phyloP scores from a whole-genome alignment of 768 basidiomycete species.

The Exsudoporus frostii region DNA sequence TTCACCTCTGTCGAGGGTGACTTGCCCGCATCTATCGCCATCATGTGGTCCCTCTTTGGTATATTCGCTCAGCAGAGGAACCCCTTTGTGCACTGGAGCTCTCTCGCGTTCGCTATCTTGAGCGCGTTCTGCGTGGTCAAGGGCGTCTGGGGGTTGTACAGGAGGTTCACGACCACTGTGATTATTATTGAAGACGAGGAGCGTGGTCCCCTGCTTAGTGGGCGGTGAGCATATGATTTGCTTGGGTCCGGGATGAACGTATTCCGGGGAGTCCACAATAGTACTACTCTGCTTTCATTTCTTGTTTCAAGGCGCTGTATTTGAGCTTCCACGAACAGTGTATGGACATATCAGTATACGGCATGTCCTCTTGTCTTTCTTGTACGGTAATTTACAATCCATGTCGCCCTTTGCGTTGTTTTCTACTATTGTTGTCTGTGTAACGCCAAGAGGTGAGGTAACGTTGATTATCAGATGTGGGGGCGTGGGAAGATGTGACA shows the following conservation, averaged over 20 bases:
- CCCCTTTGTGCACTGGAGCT: slow-evolving; percentile 84
- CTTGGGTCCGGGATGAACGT: not conserved
- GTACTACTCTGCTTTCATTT: not conserved
- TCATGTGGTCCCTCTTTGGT: slow-evolving; percentile 91
- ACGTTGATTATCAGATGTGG: slow-evolving; percentile 1
- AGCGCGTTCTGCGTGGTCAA: slow-evolving; percentile 83
- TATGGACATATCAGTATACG: slow-evolving; percentile 3
- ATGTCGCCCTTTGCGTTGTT: not conserved
- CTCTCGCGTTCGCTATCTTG: slow-evolving; percentile 82
- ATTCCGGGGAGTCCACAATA: not conserved
- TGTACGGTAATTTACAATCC: slow-evolving; percentile 3
- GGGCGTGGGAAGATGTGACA: slow-evolving; percentile 12
- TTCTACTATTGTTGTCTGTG: not conserved
- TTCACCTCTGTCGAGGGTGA: slow-evolving; percentile 91
- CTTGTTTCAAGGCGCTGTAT: not conserved
- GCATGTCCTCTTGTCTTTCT: not conserved
- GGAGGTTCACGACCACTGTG: slow-evolving; percentile 43
- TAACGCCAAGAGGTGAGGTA: not conserved
- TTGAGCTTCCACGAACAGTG: not conserved
- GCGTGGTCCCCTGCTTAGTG: slow-evolving; percentile 73
- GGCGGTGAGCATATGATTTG: slow-evolving; percentile 15
- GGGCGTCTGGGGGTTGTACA: slow-evolving; percentile 56
- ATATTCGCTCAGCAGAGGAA: slow-evolving; percentile 77
- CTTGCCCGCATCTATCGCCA: slow-evolving; percentile 86
- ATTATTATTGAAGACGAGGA: slow-evolving; percentile 82